Conservation (phyloP, 2,329 filamentous ascomycete species). For the Immersiporthe knoxdaviesiana region DNA sequence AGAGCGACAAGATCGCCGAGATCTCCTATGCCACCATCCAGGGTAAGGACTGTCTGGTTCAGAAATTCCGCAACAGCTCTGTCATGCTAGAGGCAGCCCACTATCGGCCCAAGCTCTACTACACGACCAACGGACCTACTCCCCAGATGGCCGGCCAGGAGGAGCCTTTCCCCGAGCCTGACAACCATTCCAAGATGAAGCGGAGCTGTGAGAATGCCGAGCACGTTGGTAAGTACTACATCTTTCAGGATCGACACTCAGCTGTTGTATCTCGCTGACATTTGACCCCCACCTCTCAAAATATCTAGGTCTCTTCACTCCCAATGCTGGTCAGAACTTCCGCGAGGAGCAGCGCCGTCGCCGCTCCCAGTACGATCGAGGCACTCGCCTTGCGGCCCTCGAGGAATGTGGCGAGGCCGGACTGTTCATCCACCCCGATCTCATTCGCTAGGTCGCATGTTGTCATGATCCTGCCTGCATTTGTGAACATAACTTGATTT, state of each 20-base stretch:
- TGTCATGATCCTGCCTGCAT: neutral
- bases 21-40: constrained; percentile 98
- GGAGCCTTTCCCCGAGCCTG: constrained; percentile 74
- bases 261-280: constrained; percentile 8
- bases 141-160: constrained; percentile 67
- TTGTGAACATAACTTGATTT: neutral
- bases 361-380: constrained; percentile 79
- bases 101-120: constrained; percentile 78
- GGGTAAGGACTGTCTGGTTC: constrained; percentile 85
- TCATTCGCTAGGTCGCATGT: constrained; percentile 31
- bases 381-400: constrained; percentile 71
- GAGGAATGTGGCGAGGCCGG: constrained; percentile 63
- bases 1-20: constrained; percentile 82
- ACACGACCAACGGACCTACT: constrained; percentile 51
- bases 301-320: constrained; percentile 72
- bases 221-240: constrained; percentile 67
- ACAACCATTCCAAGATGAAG: constrained; percentile 87
- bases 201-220: constrained; percentile 86
- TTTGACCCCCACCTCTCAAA: neutral
- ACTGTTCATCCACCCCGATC: constrained; percentile 42
- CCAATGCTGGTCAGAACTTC: constrained; percentile 73
- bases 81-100: constrained; percentile 86
- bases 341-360: constrained; percentile 77
- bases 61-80: constrained; percentile 95
- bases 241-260: neutral